Conservation (phyloP, 257 asterid genomes). For the Pogostemon cablin region DNA sequence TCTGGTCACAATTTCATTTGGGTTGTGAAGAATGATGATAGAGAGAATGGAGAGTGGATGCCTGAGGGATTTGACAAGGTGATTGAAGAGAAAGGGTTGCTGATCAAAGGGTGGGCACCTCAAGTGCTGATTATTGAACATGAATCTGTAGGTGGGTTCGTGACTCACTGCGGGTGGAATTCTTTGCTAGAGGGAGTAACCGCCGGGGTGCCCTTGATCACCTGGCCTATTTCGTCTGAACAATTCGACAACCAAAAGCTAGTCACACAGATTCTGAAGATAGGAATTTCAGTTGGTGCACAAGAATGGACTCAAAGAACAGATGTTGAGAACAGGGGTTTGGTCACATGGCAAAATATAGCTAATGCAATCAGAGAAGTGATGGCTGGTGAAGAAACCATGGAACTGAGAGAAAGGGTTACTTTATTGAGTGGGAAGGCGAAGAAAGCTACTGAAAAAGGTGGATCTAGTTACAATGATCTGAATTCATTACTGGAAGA, state of each 20-base stretch:
- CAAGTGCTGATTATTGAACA: constrained; percentile 22
- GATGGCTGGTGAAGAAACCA: constrained; percentile 21
- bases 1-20: constrained; percentile 9
- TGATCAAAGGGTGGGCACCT: constrained; percentile 13
- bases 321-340: not conserved
- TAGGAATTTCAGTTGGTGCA: constrained; percentile 13
- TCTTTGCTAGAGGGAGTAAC: constrained; percentile 14
- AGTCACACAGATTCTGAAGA: constrained; percentile 18
- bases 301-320: not conserved
- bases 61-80: not conserved
- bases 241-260: constrained; percentile 24
- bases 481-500: not conserved
- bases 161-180: constrained; percentile 22
- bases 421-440: constrained; percentile 11
- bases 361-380: constrained; percentile 1
- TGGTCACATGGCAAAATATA: constrained; percentile 6
- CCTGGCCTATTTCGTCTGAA: constrained; percentile 21
- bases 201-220: constrained; percentile 23
- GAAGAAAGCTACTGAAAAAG: constrained; percentile 16
- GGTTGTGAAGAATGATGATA: not conserved
- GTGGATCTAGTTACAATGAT: constrained; percentile 24
- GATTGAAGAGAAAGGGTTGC: constrained; percentile 1
- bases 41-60: constrained; percentile 3
- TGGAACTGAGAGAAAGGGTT: constrained; percentile 19
- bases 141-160: constrained; percentile 14